Evolutionary conservation across 2,329 filamentous ascomycete species (phyloP), one percentile per base, ranked within the genome.

Genomic region (Colletotrichum sidae): DNA sequence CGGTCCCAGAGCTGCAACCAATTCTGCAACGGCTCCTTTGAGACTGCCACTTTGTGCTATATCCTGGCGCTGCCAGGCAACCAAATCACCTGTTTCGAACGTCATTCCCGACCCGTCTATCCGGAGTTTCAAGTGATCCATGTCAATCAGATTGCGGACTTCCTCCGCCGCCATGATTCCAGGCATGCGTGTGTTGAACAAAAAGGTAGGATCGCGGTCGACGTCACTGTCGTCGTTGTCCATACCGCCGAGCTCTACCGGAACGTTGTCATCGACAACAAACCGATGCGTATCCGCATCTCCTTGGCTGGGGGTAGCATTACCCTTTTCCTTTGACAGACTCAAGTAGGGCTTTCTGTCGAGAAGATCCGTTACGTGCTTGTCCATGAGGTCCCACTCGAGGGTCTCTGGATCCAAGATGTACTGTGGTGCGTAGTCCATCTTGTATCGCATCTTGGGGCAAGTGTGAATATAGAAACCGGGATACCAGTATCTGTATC

Each of bases 391-490:
- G 68, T 89, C 81, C 90, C 91, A 93, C 8, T 78, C 74, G 68
- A 90, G 81, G 0, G 83, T 84, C 67, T 89, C 86, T 0, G 91
- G 90, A 69, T 94, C 90, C 10, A 95, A 83, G 10, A 96, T 84
- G 71, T 90, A 87, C 72, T 93, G 91, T 2, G 92, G 92, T 10
- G 84, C 82, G 74, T 92, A 96, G 72, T 94, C 90, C 63, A 89
- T 90, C 80, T 96, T 96, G 81, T 96, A 96, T 70, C 84, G 84
- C 92, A 96, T 95, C 80, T 96, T 96, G 57, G 86, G 83, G 72
- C 92, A 95, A 59, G 81, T 88, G 75, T 94, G 92, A 65, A 96
- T 95, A 72, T 95, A 96, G 76, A 89, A 95, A 6, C 92, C 89
- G 6, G 85, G 90, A 77, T 95, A 96, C 85, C 93, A 96, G 82